Conservation (phyloP, 1,139 yeast genomes). For the Ashbya aceris region DNA sequence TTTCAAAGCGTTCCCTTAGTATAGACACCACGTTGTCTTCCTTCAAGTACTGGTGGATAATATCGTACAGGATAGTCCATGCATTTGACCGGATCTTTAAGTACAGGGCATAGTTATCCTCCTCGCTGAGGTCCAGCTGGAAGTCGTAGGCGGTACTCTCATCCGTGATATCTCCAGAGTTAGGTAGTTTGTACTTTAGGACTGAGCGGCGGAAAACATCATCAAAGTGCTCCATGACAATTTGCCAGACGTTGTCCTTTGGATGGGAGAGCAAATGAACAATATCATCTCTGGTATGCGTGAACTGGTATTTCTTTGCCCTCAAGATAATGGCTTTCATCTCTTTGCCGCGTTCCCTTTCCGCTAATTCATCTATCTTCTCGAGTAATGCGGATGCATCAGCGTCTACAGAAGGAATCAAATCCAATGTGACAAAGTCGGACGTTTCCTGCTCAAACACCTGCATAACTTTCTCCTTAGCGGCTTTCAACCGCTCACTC, state of each 20-base stretch:
- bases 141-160: slow-evolving; percentile 42
- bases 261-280: slow-evolving; percentile 24
- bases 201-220: slow-evolving; percentile 31
- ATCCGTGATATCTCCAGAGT: slow-evolving; percentile 15
- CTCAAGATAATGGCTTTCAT: slow-evolving; percentile 15
- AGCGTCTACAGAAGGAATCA: slow-evolving; percentile 12
- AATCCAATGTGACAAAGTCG: slow-evolving; percentile 12
- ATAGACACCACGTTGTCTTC: slow-evolving; percentile 50
- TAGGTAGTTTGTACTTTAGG: slow-evolving; percentile 18
- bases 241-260: slow-evolving; percentile 24
- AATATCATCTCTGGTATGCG: slow-evolving; percentile 23
- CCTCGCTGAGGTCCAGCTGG: slow-evolving; percentile 47
- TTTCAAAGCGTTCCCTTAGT: slow-evolving; percentile 68
- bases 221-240: slow-evolving; percentile 37
- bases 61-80: slow-evolving; percentile 57
- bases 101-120: slow-evolving; percentile 36
- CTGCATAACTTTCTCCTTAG: slow-evolving; percentile 4
- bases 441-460: slow-evolving; percentile 9
- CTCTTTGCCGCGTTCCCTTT: slow-evolving; percentile 18
- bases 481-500: slow-evolving; percentile 20
- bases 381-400: slow-evolving; percentile 9
- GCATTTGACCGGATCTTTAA: slow-evolving; percentile 42
- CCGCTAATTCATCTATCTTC: slow-evolving; percentile 10
- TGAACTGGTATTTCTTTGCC: slow-evolving; percentile 17
- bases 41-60: slow-evolving; percentile 50